Evolutionary conservation across 2,329 filamentous ascomycete species (phyloP).

Genomic region (Pezicula radicicola): DNA sequence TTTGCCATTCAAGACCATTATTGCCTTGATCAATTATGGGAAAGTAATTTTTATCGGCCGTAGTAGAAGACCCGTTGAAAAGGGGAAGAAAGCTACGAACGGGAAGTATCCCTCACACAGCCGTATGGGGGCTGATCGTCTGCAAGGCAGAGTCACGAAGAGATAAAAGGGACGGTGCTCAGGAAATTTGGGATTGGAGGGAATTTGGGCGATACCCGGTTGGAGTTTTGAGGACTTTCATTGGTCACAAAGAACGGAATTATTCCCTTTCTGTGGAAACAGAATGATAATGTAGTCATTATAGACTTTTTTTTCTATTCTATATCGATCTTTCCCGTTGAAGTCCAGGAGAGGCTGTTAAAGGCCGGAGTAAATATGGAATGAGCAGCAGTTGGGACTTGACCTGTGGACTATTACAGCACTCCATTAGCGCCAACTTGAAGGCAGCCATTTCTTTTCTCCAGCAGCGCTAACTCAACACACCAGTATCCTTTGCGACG

Average conservation of each 20-base stretch:
- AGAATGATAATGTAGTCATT: no score
- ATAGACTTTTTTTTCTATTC: no score
- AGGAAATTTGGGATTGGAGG: background rate
- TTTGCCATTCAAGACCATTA: conserved; percentile 22
- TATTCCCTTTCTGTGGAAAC: no score
- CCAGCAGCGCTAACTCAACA: background rate
- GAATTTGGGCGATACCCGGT: background rate
- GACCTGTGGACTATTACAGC: no score
- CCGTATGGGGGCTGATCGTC: conserved; percentile 8
- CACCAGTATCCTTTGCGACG: background rate
- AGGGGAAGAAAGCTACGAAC: conserved; percentile 13
- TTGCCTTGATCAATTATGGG: conserved; percentile 14
- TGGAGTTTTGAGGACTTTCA: no score
- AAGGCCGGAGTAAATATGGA: no score
- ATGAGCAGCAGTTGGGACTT: no score
- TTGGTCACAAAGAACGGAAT: no score
- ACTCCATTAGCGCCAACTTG: no score
- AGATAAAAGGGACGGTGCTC: conserved; percentile 9
- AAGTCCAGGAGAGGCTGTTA: no score
- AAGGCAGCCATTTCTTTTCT: no score
- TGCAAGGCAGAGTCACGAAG: conserved; percentile 12
- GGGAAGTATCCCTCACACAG: conserved; percentile 13
- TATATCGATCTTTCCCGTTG: no score
- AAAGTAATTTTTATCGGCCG: conserved; percentile 13
- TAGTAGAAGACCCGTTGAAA: conserved; percentile 3